Evolutionary conservation across 208 protist genomes (phyloP).

Genomic region (Leishmania aethiopica): DNA sequence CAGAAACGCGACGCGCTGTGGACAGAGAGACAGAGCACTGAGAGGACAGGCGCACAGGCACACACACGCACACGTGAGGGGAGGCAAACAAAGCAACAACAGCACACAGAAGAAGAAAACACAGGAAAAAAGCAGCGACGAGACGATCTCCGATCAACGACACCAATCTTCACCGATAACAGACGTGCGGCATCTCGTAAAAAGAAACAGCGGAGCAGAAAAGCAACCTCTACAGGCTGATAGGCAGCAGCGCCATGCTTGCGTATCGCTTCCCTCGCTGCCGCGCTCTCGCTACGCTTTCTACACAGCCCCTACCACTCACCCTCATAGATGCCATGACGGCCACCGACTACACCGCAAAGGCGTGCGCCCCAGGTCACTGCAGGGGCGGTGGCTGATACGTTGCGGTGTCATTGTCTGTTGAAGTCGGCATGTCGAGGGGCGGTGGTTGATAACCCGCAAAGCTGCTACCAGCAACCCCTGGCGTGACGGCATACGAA

Average conservation of each 20-base stretch:
- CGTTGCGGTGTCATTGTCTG: not conserved
- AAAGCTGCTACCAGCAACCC: not conserved
- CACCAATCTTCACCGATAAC: not conserved
- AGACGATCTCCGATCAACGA: not conserved
- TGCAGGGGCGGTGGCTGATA: slow-evolving; percentile 28
- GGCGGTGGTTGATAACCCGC: slow-evolving; percentile 13
- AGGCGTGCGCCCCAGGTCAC: not conserved
- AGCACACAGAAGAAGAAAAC: not conserved
- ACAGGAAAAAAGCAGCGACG: not conserved
- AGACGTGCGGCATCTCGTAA: not conserved
- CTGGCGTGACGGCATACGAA: not conserved
- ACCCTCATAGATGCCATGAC: not conserved
- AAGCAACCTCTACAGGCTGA: not conserved
- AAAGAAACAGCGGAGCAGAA: not conserved
- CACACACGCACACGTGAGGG: not conserved
- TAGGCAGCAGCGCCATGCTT: not conserved
- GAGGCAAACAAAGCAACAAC: slow-evolving; percentile 3
- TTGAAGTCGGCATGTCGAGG: not conserved
- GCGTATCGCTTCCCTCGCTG: not conserved
- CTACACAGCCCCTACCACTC: not conserved
- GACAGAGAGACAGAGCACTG: not conserved
- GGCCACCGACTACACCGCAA: not conserved
- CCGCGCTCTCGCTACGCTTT: not conserved
- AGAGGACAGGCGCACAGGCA: not conserved
- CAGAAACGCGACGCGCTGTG: not conserved